A percentile compares a stretch with the other conserved stretches of the same genome.
phyloP scores from a whole-genome alignment of 164 flowering plant genomes.

The Vitis rotundifolia region DNA sequence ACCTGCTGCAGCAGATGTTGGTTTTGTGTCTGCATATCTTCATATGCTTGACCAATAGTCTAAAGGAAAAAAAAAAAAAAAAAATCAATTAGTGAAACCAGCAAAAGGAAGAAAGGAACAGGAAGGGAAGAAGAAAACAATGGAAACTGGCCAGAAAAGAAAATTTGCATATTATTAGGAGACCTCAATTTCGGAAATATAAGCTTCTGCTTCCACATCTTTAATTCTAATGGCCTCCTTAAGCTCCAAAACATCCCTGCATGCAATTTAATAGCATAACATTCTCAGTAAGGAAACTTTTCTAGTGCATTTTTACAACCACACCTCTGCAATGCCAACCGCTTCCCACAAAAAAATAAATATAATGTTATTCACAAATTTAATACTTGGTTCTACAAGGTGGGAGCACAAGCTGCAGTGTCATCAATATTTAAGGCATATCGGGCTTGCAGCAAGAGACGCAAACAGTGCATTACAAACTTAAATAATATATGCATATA shows the following conservation, averaged over 20 bases:
- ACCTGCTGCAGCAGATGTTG: constrained; percentile 75
- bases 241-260: constrained; percentile 78
- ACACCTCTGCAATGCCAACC: too few relatives aligned
- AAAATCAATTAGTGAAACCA: not conserved
- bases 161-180: not conserved
- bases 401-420: too few relatives aligned
- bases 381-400: too few relatives aligned
- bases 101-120: not conserved
- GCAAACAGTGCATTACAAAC: too few relatives aligned
- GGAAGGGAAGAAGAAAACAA: not conserved
- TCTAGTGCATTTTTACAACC: too few relatives aligned
- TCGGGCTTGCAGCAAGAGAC: too few relatives aligned
- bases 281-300: too few relatives aligned
- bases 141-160: not conserved
- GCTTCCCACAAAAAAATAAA: too few relatives aligned
- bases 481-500: too few relatives aligned
- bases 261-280: not conserved
- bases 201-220: constrained; percentile 78
- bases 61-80: constrained; percentile 19
- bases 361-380: too few relatives aligned
- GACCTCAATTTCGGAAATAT: constrained; percentile 96
- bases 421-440: too few relatives aligned
- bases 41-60: constrained; percentile 94
- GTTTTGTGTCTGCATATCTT: constrained; percentile 92
- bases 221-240: constrained; percentile 81